These are phyloP conservation scores for Solanum chaucha DNA, from an alignment of 257 asterid species.

Conservation along the genomic window DNA sequence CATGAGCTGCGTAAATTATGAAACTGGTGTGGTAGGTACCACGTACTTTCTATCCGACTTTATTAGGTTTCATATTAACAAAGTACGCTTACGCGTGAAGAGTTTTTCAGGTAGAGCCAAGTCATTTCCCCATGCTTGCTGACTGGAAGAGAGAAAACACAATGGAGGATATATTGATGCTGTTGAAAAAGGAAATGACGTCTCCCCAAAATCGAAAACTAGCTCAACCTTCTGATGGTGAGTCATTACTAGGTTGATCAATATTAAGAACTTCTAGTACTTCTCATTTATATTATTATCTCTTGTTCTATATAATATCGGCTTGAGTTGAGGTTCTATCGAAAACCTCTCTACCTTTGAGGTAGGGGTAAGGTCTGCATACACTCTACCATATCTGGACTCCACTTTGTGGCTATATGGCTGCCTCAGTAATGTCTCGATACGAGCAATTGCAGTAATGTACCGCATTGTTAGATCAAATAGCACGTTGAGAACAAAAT, in stretches of 20 bases:
- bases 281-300: background rate
- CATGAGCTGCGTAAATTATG: conserved; percentile 68
- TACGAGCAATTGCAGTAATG: background rate
- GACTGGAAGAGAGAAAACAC: conserved; percentile 71
- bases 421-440: background rate
- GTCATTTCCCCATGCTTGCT: conserved; percentile 64
- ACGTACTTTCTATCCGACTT: background rate
- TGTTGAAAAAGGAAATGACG: conserved; percentile 70
- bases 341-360: background rate
- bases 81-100: background rate
- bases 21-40: conserved; percentile 56
- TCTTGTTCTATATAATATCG: background rate
- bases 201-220: conserved; percentile 75
- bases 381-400: background rate
- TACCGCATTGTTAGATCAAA: background rate
- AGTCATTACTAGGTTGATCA: background rate
- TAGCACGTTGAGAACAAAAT: background rate
- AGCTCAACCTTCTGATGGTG: conserved; percentile 72
- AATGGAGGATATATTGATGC: conserved; percentile 79
- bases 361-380: background rate
- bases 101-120: conserved; percentile 56
- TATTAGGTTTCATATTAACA: background rate
- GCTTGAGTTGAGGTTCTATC: background rate
- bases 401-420: background rate
- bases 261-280: background rate